Evolutionary conservation across 2,329 filamentous ascomycete genomes (phyloP).

Genomic region (Alternaria arborescens): DNA sequence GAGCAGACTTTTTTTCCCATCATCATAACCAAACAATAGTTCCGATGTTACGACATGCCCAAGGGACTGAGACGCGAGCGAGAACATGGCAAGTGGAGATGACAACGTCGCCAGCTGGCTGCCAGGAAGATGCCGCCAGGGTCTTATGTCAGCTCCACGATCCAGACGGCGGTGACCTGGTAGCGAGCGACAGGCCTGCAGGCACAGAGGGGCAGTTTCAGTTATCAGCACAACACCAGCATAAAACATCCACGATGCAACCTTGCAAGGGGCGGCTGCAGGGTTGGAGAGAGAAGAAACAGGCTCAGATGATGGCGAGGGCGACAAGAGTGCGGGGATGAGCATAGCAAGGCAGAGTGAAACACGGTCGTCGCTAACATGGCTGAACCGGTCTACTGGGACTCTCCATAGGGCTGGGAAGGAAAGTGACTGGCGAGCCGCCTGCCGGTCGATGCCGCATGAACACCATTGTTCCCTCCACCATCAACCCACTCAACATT

Average conservation of each 20-base stretch:
- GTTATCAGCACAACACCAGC: slow-evolving; percentile 12
- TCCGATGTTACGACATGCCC: neutral
- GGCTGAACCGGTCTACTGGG: slow-evolving; percentile 34
- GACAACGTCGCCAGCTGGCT: neutral
- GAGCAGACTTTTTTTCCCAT: neutral
- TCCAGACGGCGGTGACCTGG: slow-evolving; percentile 2
- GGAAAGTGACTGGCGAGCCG: slow-evolving; percentile 17
- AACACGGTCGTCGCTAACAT: slow-evolving; percentile 33
- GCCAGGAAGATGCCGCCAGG: neutral
- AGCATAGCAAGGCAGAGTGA: slow-evolving; percentile 25
- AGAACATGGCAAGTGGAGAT: neutral
- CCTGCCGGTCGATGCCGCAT: slow-evolving; percentile 17
- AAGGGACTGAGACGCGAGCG: neutral
- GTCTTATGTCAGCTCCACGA: slow-evolving; percentile 1
- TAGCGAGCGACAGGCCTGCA: slow-evolving; percentile 10
- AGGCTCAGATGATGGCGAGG: slow-evolving; percentile 20
- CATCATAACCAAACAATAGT: neutral
- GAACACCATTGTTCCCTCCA: slow-evolving; percentile 14
- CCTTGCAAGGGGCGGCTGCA: slow-evolving; percentile 15
- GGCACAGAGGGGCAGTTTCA: slow-evolving; percentile 12
- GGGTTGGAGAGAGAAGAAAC: slow-evolving; percentile 11
- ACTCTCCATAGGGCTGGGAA: slow-evolving; percentile 29
- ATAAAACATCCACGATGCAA: slow-evolving; percentile 17
- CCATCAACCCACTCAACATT: neutral
- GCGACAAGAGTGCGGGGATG: slow-evolving; percentile 30